Evolutionary conservation across 2,329 filamentous ascomycete species (phyloP).

Genomic region (Fusarium azukiicola): DNA sequence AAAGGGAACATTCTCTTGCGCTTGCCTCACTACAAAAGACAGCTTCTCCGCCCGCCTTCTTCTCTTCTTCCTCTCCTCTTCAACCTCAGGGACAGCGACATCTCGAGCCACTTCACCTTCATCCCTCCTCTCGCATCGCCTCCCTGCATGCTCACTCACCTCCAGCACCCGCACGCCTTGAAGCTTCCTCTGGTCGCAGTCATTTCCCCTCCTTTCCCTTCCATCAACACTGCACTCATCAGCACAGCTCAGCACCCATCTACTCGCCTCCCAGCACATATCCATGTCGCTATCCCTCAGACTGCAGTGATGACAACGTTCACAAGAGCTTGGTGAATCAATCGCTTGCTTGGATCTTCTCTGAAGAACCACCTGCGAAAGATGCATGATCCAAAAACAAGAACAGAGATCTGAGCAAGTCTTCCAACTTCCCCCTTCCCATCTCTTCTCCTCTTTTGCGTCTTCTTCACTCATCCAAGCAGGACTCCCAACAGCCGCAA

Average conservation of each 20-base stretch:
- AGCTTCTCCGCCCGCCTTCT: constrained; percentile 23
- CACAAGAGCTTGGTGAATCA: constrained; percentile 51
- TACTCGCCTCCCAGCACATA: too few species aligned
- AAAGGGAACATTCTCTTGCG: not conserved
- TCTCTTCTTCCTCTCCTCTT: not conserved
- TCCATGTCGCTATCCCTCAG: not conserved
- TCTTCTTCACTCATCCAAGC: constrained; percentile 1
- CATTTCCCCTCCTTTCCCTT: not conserved
- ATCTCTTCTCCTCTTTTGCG: constrained; percentile 7
- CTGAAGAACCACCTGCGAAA: constrained; percentile 32
- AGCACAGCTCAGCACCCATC: too few species aligned
- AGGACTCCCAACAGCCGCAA: constrained; percentile 57
- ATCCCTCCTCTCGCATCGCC: not conserved
- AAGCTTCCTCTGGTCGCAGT: too few species aligned
- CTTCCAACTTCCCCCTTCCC: constrained; percentile 24
- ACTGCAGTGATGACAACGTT: constrained; percentile 54
- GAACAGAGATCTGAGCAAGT: constrained; percentile 75
- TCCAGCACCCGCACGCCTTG: too few species aligned
- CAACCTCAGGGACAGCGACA: not conserved
- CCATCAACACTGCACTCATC: not conserved
- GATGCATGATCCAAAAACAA: constrained; percentile 56
- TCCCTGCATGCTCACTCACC: too few species aligned
- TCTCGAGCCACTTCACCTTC: not conserved
- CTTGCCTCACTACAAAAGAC: not conserved
- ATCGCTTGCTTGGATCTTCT: constrained; percentile 34